Base-by-base conservation (phyloP, 768 basidiomycete species). In the Suillus luteus region DNA sequence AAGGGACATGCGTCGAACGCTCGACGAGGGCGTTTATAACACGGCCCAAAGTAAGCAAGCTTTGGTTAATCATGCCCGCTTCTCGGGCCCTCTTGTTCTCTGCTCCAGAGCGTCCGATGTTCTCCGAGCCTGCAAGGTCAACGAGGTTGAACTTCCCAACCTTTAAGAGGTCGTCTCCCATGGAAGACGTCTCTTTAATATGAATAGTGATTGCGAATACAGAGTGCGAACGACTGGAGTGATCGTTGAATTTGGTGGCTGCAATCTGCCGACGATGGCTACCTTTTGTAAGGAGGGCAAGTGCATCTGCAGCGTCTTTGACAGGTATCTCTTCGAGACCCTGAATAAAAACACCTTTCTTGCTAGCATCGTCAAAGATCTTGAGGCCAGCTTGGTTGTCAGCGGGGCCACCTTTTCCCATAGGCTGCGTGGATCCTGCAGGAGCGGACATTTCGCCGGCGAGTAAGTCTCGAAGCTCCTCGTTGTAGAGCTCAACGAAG, bases 61-160 rank as follows among this genome's bases (percentile, higher is more conserved):
- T 96, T 77, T 97, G 94, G 71, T 99, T 99, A 75, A 99, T 99
- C 92, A 96, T 97, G 12, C 97, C 97, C 1, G 97, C 97, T 73
- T 99, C 97, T 67, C 94, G 83, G 14, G 97, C 97, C 63, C 96
- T 81, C 74, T 93, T 95, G 70, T 97, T 93, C 73, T 95, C 94
- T 2, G 97, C 97, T 19, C 97, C 97, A 0, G 92, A 94, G 27
- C 96, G 83, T 11, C 95, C 96, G 71, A 99, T 96, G 69, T 97
- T 98, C 77, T 99, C 97, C 2, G 95, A 96, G 8, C 97, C 97
- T 38, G 97, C 97, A 62, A 99, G 81, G 73, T 99, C 97, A 60
- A 99, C 97, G 24, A 99, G 85, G 75, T 99, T 98, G 51, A 99
- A 83, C 75, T 99, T 99, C 27, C 97, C 97, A 38, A 95, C 89